Evolutionary conservation across 352 stramenopile species (phyloP).

Genomic region (Phytophthora sp.): DNA sequence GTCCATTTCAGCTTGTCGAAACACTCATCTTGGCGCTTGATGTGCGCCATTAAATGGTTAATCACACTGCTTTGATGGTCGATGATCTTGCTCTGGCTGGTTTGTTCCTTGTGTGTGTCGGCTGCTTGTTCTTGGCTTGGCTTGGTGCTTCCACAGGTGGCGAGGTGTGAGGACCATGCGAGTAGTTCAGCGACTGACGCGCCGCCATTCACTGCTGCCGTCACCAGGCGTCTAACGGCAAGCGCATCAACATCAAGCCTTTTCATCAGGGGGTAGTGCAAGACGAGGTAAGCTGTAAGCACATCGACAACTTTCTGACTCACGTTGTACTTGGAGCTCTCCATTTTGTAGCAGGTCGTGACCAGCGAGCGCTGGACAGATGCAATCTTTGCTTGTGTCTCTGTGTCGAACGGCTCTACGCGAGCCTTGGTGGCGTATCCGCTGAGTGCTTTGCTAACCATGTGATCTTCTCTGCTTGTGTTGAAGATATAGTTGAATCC

Average conservation of each 20-base stretch:
- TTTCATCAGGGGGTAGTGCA: not conserved
- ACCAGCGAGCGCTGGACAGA: slow-evolving; percentile 2
- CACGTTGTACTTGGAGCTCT: not conserved
- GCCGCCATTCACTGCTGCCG: not conserved
- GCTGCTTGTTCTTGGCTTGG: too few relatives aligned
- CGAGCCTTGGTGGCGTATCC: not conserved
- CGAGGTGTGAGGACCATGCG: slow-evolving; percentile 4
- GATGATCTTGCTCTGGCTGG: not conserved
- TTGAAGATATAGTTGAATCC: slow-evolving; percentile 29
- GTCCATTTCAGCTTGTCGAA: slow-evolving; percentile 8
- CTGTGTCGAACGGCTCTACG: slow-evolving; percentile 4
- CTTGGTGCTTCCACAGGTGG: too few relatives aligned
- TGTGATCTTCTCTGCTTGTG: not conserved
- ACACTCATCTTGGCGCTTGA: slow-evolving; percentile 11
- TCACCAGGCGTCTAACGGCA: not conserved
- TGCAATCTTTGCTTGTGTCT: slow-evolving; percentile 5
- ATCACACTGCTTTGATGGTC: slow-evolving; percentile 20
- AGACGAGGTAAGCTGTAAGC: not conserved
- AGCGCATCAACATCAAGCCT: not conserved
- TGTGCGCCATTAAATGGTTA: slow-evolving; percentile 16
- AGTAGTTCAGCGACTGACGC: slow-evolving; percentile 1
- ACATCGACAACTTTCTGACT: not conserved
- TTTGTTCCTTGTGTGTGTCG: too few relatives aligned
- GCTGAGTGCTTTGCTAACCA: not conserved
- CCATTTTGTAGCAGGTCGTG: slow-evolving; percentile 12